These are phyloP conservation scores for Rhizophagus sp. DNA, from an alignment of 192 early-diverging fungal genomes.

Conservation along the genomic window DNA sequence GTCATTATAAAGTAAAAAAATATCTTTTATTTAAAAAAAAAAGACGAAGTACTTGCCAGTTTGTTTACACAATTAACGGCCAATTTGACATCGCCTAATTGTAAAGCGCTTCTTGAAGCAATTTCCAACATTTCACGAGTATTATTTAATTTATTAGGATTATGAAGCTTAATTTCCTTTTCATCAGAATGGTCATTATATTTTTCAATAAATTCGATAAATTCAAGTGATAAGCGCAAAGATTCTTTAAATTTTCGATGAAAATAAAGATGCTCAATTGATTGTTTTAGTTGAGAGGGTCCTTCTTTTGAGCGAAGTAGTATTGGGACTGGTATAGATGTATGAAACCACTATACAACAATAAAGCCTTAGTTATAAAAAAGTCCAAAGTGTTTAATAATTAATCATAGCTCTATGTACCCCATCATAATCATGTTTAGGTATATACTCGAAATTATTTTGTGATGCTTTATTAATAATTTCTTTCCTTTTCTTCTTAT, in stretches of 20 bases:
- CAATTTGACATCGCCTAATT: background rate
- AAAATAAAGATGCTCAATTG: constrained; percentile 20
- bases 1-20: background rate
- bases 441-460: background rate
- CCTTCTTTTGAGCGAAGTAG: background rate
- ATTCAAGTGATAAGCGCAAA: background rate
- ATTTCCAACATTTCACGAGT: constrained; percentile 19
- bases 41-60: background rate
- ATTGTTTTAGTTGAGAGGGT: background rate
- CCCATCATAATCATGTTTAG: background rate
- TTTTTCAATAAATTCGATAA: constrained; percentile 10
- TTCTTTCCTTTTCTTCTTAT: background rate
- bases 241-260: constrained; percentile 6
- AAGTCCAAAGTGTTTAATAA: background rate
- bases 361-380: background rate
- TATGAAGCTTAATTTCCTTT: background rate
- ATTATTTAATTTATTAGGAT: constrained; percentile 14
- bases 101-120: constrained; percentile 6
- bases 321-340: background rate
- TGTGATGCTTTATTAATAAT: background rate
- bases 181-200: background rate
- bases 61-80: constrained; percentile 12
- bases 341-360: background rate
- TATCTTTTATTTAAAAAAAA: background rate
- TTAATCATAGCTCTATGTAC: background rate